These are phyloP conservation scores for Phytopythium cucurbitacearum DNA, from an alignment of 352 stramenopile species.

Conservation along the genomic window DNA sequence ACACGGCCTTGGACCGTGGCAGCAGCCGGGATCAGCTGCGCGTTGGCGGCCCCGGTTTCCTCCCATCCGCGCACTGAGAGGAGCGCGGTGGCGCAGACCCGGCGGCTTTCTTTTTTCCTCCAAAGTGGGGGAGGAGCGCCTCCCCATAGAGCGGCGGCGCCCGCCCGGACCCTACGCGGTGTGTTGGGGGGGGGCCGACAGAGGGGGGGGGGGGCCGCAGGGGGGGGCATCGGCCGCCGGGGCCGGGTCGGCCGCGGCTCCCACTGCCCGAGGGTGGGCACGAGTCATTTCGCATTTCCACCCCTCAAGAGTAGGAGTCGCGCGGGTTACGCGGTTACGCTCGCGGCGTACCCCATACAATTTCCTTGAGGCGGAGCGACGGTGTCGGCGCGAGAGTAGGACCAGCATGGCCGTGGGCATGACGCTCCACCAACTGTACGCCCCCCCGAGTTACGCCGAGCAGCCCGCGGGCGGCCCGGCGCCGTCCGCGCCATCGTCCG, in stretches of 20 bases:
- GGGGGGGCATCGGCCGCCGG: not conserved
- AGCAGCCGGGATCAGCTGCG: too few relatives aligned
- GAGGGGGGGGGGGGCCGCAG: too few relatives aligned
- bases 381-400: not conserved
- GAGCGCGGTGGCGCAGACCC: too few relatives aligned
- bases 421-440: slow-evolving; percentile 74
- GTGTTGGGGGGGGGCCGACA: too few relatives aligned
- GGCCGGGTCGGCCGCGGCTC: not conserved
- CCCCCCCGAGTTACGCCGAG: slow-evolving; percentile 27
- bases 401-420: slow-evolving; percentile 50
- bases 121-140: too few relatives aligned
- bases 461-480: slow-evolving; percentile 9
- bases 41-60: too few relatives aligned
- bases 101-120: too few relatives aligned
- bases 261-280: too few relatives aligned
- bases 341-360: not conserved
- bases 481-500: not conserved
- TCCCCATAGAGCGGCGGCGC: too few relatives aligned
- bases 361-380: slow-evolving; percentile 5
- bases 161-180: too few relatives aligned
- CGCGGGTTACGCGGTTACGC: not conserved
- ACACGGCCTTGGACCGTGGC: too few relatives aligned
- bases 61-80: too few relatives aligned
- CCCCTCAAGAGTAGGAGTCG: slow-evolving; percentile 21
- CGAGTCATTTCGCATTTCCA: slow-evolving; percentile 31